Evolutionary conservation across 2,329 filamentous ascomycete genomes (phyloP).

Genomic region (Fusarium temperatum): DNA sequence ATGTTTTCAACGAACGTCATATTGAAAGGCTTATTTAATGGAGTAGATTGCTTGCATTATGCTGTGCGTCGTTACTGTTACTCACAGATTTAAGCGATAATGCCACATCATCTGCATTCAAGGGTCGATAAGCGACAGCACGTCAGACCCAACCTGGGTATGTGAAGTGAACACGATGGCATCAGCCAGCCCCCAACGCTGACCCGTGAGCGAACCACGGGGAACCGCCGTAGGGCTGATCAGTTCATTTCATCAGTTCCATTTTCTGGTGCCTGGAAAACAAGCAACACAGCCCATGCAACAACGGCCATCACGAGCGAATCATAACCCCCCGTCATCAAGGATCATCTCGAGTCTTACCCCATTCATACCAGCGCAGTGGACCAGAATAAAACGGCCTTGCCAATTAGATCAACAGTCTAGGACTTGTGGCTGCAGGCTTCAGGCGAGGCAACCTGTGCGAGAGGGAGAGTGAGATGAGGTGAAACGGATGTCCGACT

Average conservation of each 20-base stretch:
- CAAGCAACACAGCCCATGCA: conserved; percentile 42
- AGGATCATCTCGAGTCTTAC: conserved; percentile 19
- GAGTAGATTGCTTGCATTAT: background rate
- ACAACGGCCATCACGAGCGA: conserved; percentile 46
- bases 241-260: background rate
- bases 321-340: conserved; percentile 17
- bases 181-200: background rate
- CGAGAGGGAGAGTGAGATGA: conserved; percentile 12
- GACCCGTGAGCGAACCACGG: background rate
- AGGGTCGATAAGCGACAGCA: background rate
- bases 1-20: too few species aligned
- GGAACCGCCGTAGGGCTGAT: conserved; percentile 37
- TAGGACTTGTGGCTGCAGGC: conserved; percentile 16
- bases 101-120: background rate
- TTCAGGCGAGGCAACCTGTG: conserved; percentile 29
- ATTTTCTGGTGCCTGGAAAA: conserved; percentile 37
- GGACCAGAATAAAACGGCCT: conserved; percentile 1
- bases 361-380: conserved; percentile 21
- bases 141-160: background rate
- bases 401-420: conserved; percentile 9
- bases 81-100: background rate
- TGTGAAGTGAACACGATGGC: background rate
- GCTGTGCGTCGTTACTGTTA: background rate
- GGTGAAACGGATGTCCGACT: conserved; percentile 11
- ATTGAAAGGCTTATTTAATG: too few species aligned